Evolutionary conservation across 306 rosid species (phyloP), one percentile per base, ranked within the genome.

Genomic region (Ormosia semicastrata): DNA sequence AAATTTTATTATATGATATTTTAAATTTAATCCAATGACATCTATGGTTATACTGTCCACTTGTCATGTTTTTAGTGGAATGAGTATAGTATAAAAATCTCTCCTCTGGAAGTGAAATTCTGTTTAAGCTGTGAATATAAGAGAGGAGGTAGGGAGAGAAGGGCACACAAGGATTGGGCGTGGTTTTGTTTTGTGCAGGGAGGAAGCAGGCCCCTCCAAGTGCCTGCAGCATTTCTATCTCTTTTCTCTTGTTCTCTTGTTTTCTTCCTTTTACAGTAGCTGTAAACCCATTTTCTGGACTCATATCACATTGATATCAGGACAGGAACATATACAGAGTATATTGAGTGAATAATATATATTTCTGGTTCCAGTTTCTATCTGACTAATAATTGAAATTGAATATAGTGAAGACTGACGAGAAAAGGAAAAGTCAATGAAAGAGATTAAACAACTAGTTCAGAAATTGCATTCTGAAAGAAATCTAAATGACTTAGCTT

Each of bases 401-500:
- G 24, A 24, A 24, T 39, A 56, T 33, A 53, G 30, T 24, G 6
- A 54, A 3, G 10, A 43, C 24, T 24, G 24, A 24, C 24, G 1
- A 24, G 11, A 49, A 76, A 64, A 39, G 43, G 72, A 39, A 64
- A 57, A 49, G 11, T 12, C 74, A 80, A 52, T 72, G 72, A 33
- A 57, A 75, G 33, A 32, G 30, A 66, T 39, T 66, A 66, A 65
- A 52, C 54, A 43, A 14, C 11, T 2, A 17, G 46, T 78, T 33
- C 64, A 53, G 32, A 62, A 67, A 57, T 43, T 71, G 18, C 77
- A 83, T 69, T 33, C 41, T 64, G 37, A 81, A 43, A 37, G 37
- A 8, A 77, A 36, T 14, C 63, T 56, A 37, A 7, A 44, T 6
- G 49, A 30, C 13, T 44, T 67, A 76, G 74, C 46, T 33, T 70